Evolutionary conservation across 176 grass and related monocot genomes (phyloP), one percentile per base, ranked within the genome.

Genomic region (Eleusine coracana): DNA sequence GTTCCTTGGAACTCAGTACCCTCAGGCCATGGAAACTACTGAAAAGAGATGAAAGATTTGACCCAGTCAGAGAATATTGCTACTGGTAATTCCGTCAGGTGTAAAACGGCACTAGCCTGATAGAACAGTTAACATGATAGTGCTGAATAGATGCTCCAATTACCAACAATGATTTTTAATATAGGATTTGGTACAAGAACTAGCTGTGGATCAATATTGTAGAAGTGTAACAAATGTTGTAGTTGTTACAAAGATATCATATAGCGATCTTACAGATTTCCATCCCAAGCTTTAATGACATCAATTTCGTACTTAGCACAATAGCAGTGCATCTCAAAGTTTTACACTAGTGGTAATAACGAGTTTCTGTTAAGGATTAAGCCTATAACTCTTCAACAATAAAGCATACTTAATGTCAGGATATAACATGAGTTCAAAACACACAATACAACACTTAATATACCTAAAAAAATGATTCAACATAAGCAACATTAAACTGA

Each of bases 401-500:
- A 58, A 49, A 25, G 58, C 48, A 20, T 78, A 58, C 54, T 34
- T 10, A 36, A 66, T 66, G 60, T 31, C 28, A 17, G 20, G 45
- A 45, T 48, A 67, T 46, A 62, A 45, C 21, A 59, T 14, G 12
- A 76, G 40, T 23, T 38, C 20, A 83, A 79, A 82, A 21, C 18
- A 66, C 37, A 63, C 21, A 10, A 63, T 10, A 77, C 83, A 88
- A 15, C 5, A 66, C 54, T 18, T 27, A 82, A 82, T 65, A 55
- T 10, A 66, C 7, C 31, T 34, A 34, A 45, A 18, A 73, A 46
- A 66, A 48, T 66, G 6, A 60, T 56, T 55, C 21, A 14, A 21
- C 49, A 66, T 39, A 64, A 34, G 28, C 41, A 82, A 71, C 5
- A 70, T 9, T 55, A 68, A 86, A 73, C 45, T 61, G 37, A 46